Evolutionary conservation across 2,329 filamentous ascomycete genomes (phyloP), one percentile per base, ranked within the genome.

Genomic region (Botryotinia calthae): DNA sequence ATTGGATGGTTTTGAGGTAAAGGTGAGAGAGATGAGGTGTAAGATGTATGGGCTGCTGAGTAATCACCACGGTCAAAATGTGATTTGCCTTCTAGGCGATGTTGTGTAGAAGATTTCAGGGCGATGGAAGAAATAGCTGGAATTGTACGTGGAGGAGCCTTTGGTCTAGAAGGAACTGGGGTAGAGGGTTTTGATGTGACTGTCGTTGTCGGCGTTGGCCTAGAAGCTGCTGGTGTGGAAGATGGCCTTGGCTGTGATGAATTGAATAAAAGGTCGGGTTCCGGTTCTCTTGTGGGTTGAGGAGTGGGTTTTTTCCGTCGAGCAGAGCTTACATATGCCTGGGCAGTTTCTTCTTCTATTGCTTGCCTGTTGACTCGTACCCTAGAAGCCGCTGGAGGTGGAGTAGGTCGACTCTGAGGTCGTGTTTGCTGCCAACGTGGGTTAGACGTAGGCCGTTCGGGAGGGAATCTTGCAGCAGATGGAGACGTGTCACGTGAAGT

Each of bases 31-130:
- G 96, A 94, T 44, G 88, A 87, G 0, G 92, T 90, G 82, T 98
- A 99, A 1, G 92, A 91, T 31, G 89, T 86, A 79, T 98, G 94
- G 0, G 96, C 96, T 16, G 92, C 88, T 28, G 93, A 91, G 81
- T 94, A 99, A 82, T 99, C 96, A 48, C 96, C 96, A 51, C 93
- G 90, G 82, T 98, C 98, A 84, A 97, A 98, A 76, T 97, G 93
- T 70, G 92, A 91, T 16, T 94, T 93, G 28, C 95, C 96, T 75
- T 91, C 90, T 65, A 91, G 86, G 22, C 96, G 92, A 78, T 96
- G 89, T 64, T 89, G 87, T n/a, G 91, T 91, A 16, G 94, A 97
- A 6, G 89, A 89, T 75, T 91, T 88, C 28, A 98, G 85, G 0
- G 91, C 90, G 10, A 89, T 87, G 1, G 90, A 83, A 6, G 93